Evolutionary conservation across 805 yeast species (phyloP).

Genomic region (Sugiyamaella valdiviana): DNA sequence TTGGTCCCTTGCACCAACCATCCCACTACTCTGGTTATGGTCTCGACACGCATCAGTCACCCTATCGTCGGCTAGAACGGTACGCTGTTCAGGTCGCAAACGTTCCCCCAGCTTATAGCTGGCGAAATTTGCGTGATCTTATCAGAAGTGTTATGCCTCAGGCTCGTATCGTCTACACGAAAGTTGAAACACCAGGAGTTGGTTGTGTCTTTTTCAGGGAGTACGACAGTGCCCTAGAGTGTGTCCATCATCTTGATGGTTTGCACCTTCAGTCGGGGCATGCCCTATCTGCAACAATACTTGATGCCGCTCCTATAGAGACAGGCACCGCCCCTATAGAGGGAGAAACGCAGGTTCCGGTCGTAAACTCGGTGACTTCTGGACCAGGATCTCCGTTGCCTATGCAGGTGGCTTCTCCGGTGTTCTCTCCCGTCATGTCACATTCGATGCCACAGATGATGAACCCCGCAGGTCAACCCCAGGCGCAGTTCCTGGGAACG

Average conservation of each 20-base stretch:
- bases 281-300: slow-evolving; percentile 8
- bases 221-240: slow-evolving; percentile 11
- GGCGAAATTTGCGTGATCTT: slow-evolving; percentile 29
- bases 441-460: too few species aligned
- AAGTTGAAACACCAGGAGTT: slow-evolving; percentile 14
- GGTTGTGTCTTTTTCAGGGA: slow-evolving; percentile 17
- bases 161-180: slow-evolving; percentile 14
- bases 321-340: neutral
- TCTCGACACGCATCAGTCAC: slow-evolving; percentile 1
- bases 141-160: slow-evolving; percentile 10
- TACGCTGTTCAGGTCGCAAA: slow-evolving; percentile 9
- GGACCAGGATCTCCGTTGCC: slow-evolving; percentile 9
- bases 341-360: neutral
- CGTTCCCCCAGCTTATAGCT: slow-evolving; percentile 21
- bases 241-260: slow-evolving; percentile 13
- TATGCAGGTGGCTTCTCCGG: neutral
- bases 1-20: neutral
- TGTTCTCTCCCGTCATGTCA: slow-evolving; percentile 7
- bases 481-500: neutral
- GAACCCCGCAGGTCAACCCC: slow-evolving; percentile 2
- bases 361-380: neutral
- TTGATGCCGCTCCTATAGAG: neutral
- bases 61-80: slow-evolving; percentile 1
- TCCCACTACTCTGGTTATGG: slow-evolving; percentile 1
- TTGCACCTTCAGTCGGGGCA: slow-evolving; percentile 7